A percentile compares a stretch with the other conserved stretches of the same genome.
These are phyloP conservation scores for Metarhizium sp. DNA, from an alignment of 2,329 filamentous ascomycete species.

Conservation along the genomic window DNA sequence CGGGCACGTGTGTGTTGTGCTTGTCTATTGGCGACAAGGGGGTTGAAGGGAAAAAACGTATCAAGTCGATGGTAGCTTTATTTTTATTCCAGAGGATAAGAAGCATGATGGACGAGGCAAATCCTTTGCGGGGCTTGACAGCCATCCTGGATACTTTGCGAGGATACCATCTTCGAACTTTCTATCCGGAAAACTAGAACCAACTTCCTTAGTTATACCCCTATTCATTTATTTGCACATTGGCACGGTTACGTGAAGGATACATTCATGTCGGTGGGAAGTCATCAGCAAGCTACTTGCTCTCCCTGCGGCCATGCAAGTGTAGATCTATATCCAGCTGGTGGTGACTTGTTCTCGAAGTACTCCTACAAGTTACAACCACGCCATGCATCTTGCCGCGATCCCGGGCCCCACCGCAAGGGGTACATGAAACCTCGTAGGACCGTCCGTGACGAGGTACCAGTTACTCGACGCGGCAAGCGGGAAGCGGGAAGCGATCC, in stretches of 20 bases:
- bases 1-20: neutral
- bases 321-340: neutral
- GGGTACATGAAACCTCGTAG: neutral
- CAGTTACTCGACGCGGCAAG: neutral
- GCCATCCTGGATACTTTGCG: neutral
- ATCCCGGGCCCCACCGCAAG: slow-evolving; percentile 3
- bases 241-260: too few relatives aligned
- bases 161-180: neutral
- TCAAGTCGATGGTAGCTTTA: neutral
- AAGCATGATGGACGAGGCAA: neutral
- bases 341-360: slow-evolving; percentile 1
- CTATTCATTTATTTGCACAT: neutral
- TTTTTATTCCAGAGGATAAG: neutral
- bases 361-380: neutral
- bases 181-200: neutral
- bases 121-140: neutral
- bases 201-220: neutral
- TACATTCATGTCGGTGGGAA: too few relatives aligned
- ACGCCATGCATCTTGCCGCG: slow-evolving; percentile 4
- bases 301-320: too few relatives aligned
- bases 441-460: neutral
- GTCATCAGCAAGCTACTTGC: too few relatives aligned
- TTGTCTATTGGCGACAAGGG: neutral
- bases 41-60: neutral
- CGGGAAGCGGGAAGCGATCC: neutral